Conservation (phyloP, 345 rosid species). For the Durio zibethinus region DNA sequence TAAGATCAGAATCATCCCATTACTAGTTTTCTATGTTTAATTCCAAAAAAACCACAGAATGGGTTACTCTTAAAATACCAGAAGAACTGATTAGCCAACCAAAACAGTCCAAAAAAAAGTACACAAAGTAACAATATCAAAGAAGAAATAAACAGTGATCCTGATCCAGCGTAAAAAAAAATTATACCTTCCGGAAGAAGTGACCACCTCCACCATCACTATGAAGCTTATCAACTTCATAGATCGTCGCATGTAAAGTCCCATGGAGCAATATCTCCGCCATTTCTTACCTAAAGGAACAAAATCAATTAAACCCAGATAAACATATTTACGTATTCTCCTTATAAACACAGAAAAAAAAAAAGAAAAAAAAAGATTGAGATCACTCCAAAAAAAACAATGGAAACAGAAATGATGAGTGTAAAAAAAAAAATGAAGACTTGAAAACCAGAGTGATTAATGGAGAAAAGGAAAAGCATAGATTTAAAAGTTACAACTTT, state of each 20-base stretch:
- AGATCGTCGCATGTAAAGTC: conserved; percentile 83
- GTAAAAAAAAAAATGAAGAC: not conserved
- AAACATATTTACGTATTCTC: not conserved
- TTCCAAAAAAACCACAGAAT: not conserved
- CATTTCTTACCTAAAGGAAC: conserved; percentile 48
- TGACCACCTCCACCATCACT: conserved; percentile 42
- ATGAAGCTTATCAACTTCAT: conserved; percentile 69
- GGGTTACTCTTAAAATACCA: not conserved
- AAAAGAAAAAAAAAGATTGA: not conserved
- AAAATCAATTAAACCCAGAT: not conserved
- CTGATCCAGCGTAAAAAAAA: not conserved
- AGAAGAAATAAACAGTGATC: not conserved
- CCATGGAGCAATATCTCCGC: conserved; percentile 71
- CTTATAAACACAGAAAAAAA: not conserved
- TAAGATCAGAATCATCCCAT: not conserved
- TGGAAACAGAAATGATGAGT: conserved; percentile 6
- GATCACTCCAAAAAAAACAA: not conserved
- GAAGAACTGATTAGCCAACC: not conserved
- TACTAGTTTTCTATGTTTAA: too few relatives aligned
- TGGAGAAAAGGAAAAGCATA: not conserved
- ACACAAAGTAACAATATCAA: not conserved
- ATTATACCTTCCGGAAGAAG: conserved; percentile 65
- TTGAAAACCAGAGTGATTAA: not conserved
- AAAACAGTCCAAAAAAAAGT: not conserved
- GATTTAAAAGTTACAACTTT: not conserved